Evolutionary conservation across 495 filamentous ascomycete species (phyloP).

Genomic region (Patellaria atrata): DNA sequence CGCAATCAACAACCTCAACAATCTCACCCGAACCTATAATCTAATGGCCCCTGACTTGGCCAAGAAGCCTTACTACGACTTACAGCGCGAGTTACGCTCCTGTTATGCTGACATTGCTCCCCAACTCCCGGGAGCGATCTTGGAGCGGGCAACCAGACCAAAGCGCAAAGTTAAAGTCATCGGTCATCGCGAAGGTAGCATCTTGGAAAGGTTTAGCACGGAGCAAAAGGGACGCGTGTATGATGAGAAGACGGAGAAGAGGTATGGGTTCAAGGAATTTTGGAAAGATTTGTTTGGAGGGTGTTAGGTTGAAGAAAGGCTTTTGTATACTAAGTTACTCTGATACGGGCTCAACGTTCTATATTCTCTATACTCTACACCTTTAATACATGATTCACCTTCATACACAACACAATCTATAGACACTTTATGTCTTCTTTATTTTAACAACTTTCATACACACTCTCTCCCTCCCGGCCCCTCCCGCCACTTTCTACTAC

Average conservation of each 20-base stretch:
- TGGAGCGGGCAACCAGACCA: slow-evolving; percentile 46
- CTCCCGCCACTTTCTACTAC: neutral
- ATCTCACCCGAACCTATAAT: slow-evolving; percentile 76
- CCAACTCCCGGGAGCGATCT: slow-evolving; percentile 52
- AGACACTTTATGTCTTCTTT: no score
- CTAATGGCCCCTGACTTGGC: slow-evolving; percentile 83
- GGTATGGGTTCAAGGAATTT: slow-evolving; percentile 78
- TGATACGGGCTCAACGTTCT: no score
- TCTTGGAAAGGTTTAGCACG: slow-evolving; percentile 40
- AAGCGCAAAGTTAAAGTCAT: slow-evolving; percentile 18
- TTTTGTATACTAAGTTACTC: no score
- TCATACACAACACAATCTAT: no score
- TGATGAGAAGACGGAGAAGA: slow-evolving; percentile 48
- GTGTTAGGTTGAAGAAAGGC: neutral
- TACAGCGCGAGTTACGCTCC: slow-evolving; percentile 64
- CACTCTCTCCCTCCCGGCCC: neutral
- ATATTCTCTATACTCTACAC: no score
- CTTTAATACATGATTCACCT: no score
- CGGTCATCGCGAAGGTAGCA: slow-evolving; percentile 25
- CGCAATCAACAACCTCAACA: slow-evolving; percentile 65
- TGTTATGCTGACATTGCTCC: slow-evolving; percentile 84
- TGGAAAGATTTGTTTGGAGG: slow-evolving; percentile 59
- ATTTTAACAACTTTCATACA: no score
- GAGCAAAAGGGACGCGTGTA: slow-evolving; percentile 43
- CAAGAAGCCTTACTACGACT: slow-evolving; percentile 81